Evolutionary conservation across 371 early-diverging fungal genomes (phyloP), one percentile per base, ranked within the genome.

Genomic region (Zychaea mexicana): DNA sequence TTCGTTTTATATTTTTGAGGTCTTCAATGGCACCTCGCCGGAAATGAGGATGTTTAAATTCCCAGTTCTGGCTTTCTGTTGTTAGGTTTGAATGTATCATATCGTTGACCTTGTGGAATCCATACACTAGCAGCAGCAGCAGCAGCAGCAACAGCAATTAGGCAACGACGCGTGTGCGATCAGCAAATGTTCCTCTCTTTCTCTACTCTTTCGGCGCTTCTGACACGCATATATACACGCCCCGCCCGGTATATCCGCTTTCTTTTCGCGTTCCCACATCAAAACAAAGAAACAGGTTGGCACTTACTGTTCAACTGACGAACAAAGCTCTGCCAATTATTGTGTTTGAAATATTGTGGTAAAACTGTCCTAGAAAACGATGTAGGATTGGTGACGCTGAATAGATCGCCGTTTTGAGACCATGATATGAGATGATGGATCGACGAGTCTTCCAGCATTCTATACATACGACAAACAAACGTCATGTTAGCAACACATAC

Each of bases 321-420:
- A 12, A 94, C 90, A 82, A 96, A 95, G 53, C 89, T 90, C 59
- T 89, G 88, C 81, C 91, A 88, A 69, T 96, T 94, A 68, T 87
- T 91, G 78, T 95, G 94, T 69, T 92, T 94, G 73, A 94, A 95
- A 72, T 91, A 88, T 56, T 84, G 88, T 10, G 93, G 91, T 52
- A 96, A 64, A 0, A 84, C 79, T 2, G 67, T 64, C 54, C 81
- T 84, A 31, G 82, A 80, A 38, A 84, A 84, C n/a, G 72, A 61
- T 0, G 87, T 87, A 5, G 86, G 84, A 60, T 87, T 85, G 3
- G 83, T 77, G 13, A 89, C 90, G 60, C 85, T 82, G 56, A 89
- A 89, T 17, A 84, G 66, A 58, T 87, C 85, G 33, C 90, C 90
- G 3, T 77, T 74, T 19, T 65, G 66, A 62, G 88, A 87, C 90